phyloP scores from a whole-genome alignment of 2,329 filamentous ascomycete species.

The Neopestalotiopsis sp. region DNA sequence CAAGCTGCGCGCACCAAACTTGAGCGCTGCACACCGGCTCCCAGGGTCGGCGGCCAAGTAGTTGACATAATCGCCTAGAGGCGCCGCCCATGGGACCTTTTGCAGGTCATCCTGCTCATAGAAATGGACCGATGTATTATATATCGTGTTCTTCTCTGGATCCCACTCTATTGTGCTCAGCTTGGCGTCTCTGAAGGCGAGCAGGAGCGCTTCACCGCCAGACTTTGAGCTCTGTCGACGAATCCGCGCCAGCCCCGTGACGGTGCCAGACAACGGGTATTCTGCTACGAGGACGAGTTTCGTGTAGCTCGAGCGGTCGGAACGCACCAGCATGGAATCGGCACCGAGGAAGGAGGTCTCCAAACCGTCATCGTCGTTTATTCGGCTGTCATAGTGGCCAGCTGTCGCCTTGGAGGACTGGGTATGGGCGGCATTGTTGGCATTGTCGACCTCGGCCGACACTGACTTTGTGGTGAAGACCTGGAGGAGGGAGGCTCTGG shows the following conservation, averaged over 20 bases:
- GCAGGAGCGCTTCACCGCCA: conserved; percentile 81
- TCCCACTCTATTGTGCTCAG: conserved; percentile 95
- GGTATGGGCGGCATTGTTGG: conserved; percentile 41
- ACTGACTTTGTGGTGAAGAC: conserved; percentile 79
- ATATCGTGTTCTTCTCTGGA: conserved; percentile 75
- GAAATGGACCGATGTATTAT: conserved; percentile 94
- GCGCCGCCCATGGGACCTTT: conserved; percentile 80
- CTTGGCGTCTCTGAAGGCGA: conserved; percentile 90
- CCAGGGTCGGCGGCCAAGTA: conserved; percentile 87
- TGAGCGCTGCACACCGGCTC: conserved; percentile 91
- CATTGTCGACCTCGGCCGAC: conserved; percentile 64
- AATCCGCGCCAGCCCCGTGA: conserved; percentile 82
- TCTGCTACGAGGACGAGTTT: conserved; percentile 88
- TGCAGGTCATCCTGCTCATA: conserved; percentile 94
- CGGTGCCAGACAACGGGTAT: conserved; percentile 80
- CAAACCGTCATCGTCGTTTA: conserved; percentile 66
- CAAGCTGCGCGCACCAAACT: conserved; percentile 86
- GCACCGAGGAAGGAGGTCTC: conserved; percentile 70
- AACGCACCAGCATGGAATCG: conserved; percentile 65
- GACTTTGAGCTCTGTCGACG: conserved; percentile 75
- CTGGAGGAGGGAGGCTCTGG: conserved; percentile 91
- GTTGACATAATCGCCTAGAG: conserved; percentile 77
- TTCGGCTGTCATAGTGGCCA: conserved; percentile 56
- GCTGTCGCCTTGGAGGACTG: conserved; percentile 47
- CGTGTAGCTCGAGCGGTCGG: conserved; percentile 69